Base-by-base conservation (phyloP, 2,329 filamentous ascomycete species). In the Helotiales sp. region DNA sequence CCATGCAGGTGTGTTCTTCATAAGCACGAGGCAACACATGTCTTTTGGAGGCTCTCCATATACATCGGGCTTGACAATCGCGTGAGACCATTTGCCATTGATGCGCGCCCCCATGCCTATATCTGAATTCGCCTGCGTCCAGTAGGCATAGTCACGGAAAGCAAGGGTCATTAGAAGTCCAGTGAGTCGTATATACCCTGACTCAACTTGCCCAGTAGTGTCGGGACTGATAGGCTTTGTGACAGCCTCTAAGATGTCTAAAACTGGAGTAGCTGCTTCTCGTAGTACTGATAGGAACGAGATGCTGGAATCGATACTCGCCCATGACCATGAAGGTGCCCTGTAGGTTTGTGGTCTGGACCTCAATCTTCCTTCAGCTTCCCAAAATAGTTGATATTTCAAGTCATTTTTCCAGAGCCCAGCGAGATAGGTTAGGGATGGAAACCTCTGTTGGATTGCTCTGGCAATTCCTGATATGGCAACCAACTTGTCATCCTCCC, bases 321-420 rank as follows among this genome's bases (percentile, higher is more conserved):
- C 40, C 40, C 52, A 54, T 1, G 52, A 54, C 52, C 52, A 54
- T n/a, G 52, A 54, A 9, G 52, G 52, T 17, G 52, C 52, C 36
- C 52, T 47, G 7, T 54, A 54, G 6, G 12, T 4, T 9, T 30
- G 33, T 10, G 40, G 52, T 47, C 38, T 30, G 19, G 7, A 1
- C 40, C 9, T 17, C 27, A 15, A 1, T 47, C 12, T 15, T 22
- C 13, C 10, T 31, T 9, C 12, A 33, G 40, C 3, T 38, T 12
- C 2, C 40, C 19, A 22, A 38, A 36, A 19, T 10, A 47, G 42
- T 12, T 47, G 42, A 2, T 6, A 6, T 29, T 3, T n/a, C 24
- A 47, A 24, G n/a, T 47, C 42, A 29, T 47, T 24, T 29, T 19
- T 47, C 42, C 42, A 47, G 9, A 47, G 22, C 10, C 52, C 52